Evolutionary conservation across 768 basidiomycete genomes (phyloP).

Genomic region (Mycena epipterygia): DNA sequence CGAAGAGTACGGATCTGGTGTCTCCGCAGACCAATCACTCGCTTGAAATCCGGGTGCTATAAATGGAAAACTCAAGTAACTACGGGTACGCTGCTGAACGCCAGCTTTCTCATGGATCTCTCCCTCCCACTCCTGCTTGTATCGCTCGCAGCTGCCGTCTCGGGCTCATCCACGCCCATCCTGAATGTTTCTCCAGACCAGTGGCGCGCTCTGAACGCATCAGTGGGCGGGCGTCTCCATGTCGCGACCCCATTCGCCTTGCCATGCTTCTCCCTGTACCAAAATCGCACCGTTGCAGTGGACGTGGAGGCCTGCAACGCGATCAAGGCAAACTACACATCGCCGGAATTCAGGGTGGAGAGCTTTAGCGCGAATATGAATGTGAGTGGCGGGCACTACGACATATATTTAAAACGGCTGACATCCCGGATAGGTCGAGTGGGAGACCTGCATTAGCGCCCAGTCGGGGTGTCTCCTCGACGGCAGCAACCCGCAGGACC

Average conservation of each 20-base stretch:
- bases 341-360: slow-evolving; percentile 3
- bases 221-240: slow-evolving; percentile 17
- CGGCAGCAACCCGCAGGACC: neutral
- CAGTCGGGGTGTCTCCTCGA: slow-evolving; percentile 11
- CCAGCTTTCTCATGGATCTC: neutral
- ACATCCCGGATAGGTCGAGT: slow-evolving; percentile 1
- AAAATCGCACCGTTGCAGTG: slow-evolving; percentile 1
- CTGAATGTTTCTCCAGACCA: neutral
- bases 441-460: slow-evolving; percentile 11
- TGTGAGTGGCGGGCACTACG: neutral
- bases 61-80: too few species aligned
- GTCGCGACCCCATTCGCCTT: slow-evolving; percentile 5
- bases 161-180: neutral
- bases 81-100: too few species aligned
- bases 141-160: too few species aligned
- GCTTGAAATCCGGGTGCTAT: too few species aligned
- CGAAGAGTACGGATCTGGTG: too few species aligned
- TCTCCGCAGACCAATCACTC: too few species aligned
- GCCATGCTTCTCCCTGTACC: slow-evolving; percentile 25
- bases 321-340: slow-evolving; percentile 19
- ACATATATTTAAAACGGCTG: neutral
- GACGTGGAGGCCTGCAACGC: slow-evolving; percentile 1
- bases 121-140: neutral
- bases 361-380: slow-evolving; percentile 21
- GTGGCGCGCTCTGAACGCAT: slow-evolving; percentile 19